A percentile compares a stretch with the other conserved stretches of the same genome.
phyloP scores from a whole-genome alignment of 1,284 basidiomycete species.

The Ganoderma multipileum region DNA sequence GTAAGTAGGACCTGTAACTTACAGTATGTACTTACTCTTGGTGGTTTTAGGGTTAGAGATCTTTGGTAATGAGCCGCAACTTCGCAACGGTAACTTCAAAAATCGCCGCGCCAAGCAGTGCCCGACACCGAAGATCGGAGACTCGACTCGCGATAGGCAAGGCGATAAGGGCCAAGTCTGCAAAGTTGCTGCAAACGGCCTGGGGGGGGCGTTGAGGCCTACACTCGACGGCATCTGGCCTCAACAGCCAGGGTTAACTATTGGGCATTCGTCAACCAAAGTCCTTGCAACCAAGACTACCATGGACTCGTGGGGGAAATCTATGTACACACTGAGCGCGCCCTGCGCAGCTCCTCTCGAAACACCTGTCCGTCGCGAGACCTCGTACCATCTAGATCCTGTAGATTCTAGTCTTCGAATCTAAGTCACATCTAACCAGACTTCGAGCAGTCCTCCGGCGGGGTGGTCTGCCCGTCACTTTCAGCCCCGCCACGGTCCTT shows the following conservation, averaged over 20 bases:
- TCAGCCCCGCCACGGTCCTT: slow-evolving; percentile 29
- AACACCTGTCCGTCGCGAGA: neutral
- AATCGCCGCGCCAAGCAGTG: too few relatives aligned
- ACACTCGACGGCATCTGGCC: neutral
- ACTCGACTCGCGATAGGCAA: too few relatives aligned
- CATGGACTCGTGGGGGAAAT: neutral
- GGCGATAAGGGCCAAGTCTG: too few relatives aligned
- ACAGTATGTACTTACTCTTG: too few relatives aligned
- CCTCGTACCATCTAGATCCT: neutral
- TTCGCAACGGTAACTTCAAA: too few relatives aligned
- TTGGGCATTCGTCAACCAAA: neutral
- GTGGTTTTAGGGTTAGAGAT: too few relatives aligned
- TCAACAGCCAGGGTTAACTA: neutral
- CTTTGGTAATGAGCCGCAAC: too few relatives aligned
- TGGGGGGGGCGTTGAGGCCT: too few relatives aligned
- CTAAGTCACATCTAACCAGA: neutral
- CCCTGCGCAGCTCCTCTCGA: neutral
- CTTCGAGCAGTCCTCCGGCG: slow-evolving; percentile 7
- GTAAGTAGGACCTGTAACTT: too few relatives aligned
- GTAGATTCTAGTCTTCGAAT: neutral
- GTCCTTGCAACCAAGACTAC: neutral
- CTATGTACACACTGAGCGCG: neutral
- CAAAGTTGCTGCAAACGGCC: too few relatives aligned
- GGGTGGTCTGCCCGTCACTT: slow-evolving; percentile 8
- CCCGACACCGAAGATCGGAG: too few relatives aligned